Percentiles rank a stretch among this genome's conserved stretches.
Conservation (phyloP, 257 asterid species). For the Thymus mandschuricus region DNA sequence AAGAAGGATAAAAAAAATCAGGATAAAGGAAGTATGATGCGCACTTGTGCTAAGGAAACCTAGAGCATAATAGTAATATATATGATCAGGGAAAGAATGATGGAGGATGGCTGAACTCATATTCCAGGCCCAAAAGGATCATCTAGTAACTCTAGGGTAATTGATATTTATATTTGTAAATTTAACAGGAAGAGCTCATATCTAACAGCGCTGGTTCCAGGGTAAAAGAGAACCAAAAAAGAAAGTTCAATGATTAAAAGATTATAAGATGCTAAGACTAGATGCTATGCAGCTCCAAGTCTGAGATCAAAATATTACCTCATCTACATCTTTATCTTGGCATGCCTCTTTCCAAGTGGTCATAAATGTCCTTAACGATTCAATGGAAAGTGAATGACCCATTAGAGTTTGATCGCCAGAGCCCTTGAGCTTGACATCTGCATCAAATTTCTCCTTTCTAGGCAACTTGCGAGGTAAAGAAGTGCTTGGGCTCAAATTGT, state of each 20-base stretch:
- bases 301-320: constrained; percentile 53
- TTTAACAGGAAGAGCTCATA: constrained; percentile 3
- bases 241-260: not conserved
- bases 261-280: constrained; percentile 4
- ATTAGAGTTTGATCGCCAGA: constrained; percentile 29
- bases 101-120: constrained; percentile 22
- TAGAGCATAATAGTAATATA: constrained; percentile 8
- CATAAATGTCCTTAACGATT: constrained; percentile 59
- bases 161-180: not conserved
- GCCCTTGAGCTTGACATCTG: constrained; percentile 35
- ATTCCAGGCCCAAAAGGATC: constrained; percentile 14
- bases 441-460: constrained; percentile 40
- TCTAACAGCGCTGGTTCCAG: not conserved
- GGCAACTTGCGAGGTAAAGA: constrained; percentile 48
- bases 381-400: constrained; percentile 44
- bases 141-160: constrained; percentile 15
- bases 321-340: constrained; percentile 48
- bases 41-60: not conserved
- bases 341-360: constrained; percentile 90
- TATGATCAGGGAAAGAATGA: constrained; percentile 3
- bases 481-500: constrained; percentile 35
- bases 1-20: constrained; percentile 7
- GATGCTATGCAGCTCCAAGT: constrained; percentile 13
- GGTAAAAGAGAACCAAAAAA: not conserved
- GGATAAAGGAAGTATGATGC: not conserved